Evolutionary conservation across 257 asterid genomes (phyloP).

Genomic region (Gardenia jasminoides): DNA sequence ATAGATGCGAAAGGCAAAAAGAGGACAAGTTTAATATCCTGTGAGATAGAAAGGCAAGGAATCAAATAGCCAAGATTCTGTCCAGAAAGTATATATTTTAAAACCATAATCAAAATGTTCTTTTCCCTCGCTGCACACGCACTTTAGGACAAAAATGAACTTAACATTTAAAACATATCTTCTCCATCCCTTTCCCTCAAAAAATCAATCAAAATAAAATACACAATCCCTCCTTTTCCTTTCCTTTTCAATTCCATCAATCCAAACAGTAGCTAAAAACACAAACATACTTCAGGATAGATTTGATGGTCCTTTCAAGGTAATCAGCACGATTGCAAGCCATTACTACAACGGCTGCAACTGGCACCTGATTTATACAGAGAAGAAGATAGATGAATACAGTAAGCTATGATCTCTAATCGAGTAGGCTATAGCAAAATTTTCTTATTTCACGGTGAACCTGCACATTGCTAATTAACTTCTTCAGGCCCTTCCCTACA

Average conservation of each 20-base stretch:
- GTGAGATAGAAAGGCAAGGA: background rate
- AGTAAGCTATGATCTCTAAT: background rate
- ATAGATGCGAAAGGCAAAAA: background rate
- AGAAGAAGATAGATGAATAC: constrained; percentile 3
- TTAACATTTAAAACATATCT: background rate
- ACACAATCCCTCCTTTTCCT: background rate
- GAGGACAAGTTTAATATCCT: background rate
- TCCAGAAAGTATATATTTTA: too few species aligned
- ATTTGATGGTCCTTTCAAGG: constrained; percentile 82
- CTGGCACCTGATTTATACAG: constrained; percentile 59
- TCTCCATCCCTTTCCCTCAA: too few species aligned
- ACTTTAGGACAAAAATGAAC: background rate
- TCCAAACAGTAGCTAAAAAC: background rate
- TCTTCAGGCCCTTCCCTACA: constrained; percentile 78
- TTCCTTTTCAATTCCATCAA: background rate
- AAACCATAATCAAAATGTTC: background rate
- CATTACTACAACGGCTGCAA: constrained; percentile 96
- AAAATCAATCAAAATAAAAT: background rate
- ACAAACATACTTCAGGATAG: constrained; percentile 70
- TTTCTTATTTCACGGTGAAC: constrained; percentile 36
- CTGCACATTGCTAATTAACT: constrained; percentile 67
- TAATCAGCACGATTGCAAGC: constrained; percentile 99
- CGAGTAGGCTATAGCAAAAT: background rate
- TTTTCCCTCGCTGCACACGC: background rate
- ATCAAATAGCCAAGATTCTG: background rate